phyloP scores from a whole-genome alignment of 2,329 filamentous ascomycete genomes.

The Zarea fungicola region DNA sequence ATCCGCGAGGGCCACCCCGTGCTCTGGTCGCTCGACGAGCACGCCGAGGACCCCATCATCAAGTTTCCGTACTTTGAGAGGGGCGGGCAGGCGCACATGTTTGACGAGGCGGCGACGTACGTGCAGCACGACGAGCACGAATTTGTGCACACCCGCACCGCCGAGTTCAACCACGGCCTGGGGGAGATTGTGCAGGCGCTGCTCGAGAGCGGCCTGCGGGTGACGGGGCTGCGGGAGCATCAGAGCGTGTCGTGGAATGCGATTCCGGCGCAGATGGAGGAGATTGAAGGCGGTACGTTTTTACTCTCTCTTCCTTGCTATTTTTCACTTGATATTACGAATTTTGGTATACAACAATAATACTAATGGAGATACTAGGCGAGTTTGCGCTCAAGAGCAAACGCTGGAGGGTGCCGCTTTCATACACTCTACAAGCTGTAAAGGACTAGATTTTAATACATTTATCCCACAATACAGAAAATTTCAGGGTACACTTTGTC shows the following conservation, averaged over 20 bases:
- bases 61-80: conserved; percentile 17
- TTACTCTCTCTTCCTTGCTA: background rate
- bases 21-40: conserved; percentile 13
- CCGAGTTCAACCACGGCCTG: conserved; percentile 16
- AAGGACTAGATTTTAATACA: conserved; percentile 5
- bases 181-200: conserved; percentile 17
- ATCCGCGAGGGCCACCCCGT: conserved; percentile 16
- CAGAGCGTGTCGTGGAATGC: conserved; percentile 15
- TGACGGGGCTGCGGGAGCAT: conserved; percentile 14
- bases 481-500: no score
- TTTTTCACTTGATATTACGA: no score
- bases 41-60: background rate
- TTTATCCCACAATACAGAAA: no score
- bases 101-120: conserved; percentile 11
- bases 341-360: background rate
- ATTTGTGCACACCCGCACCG: conserved; percentile 7
- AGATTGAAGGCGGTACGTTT: conserved; percentile 12
- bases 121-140: conserved; percentile 7
- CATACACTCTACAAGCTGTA: conserved; percentile 16
- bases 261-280: conserved; percentile 9
- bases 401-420: conserved; percentile 14
- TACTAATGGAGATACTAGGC: background rate
- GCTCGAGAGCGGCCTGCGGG: conserved; percentile 9
- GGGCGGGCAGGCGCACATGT: conserved; percentile 5
- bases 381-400: conserved; percentile 13